A percentile compares a stretch with the other conserved stretches of the same genome.
Evolutionary conservation across 805 yeast species (phyloP).

Genomic region (Barnettozyma botsteinii): DNA sequence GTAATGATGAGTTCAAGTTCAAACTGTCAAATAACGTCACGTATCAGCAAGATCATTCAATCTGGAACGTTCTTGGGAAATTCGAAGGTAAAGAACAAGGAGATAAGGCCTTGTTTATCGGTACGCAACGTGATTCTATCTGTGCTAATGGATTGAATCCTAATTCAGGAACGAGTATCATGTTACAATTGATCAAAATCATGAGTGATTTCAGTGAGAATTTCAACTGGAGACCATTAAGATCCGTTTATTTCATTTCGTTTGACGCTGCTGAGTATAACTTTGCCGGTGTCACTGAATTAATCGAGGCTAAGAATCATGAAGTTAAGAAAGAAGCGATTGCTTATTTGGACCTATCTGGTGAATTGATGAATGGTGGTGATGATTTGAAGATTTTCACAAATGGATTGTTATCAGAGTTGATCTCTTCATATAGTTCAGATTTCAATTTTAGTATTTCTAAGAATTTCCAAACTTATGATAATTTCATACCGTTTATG

Average conservation of each 20-base stretch:
- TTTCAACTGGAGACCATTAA: conserved; percentile 74
- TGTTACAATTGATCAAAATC: conserved; percentile 65
- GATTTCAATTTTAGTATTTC: conserved; percentile 22
- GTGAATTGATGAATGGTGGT: conserved; percentile 46
- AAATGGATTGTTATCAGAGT: conserved; percentile 57
- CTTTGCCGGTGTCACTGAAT: conserved; percentile 78
- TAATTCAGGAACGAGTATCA: conserved; percentile 66
- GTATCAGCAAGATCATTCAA: conserved; percentile 44
- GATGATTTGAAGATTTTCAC: conserved; percentile 49
- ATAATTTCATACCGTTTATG: conserved; percentile 67
- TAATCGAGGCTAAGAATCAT: conserved; percentile 53
- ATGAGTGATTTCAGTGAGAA: conserved; percentile 59
- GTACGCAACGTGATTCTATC: conserved; percentile 75
- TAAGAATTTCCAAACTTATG: conserved; percentile 35
- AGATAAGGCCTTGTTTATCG: conserved; percentile 67
- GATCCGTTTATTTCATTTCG: conserved; percentile 77
- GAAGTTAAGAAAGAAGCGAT: conserved; percentile 55
- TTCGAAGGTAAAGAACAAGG: conserved; percentile 77
- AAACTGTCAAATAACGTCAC: conserved; percentile 17
- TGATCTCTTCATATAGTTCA: conserved; percentile 21
- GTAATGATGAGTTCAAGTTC: conserved; percentile 21
- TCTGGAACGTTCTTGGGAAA: conserved; percentile 76
- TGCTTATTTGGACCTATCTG: conserved; percentile 65
- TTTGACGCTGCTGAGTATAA: conserved; percentile 81
- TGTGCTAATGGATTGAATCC: conserved; percentile 71